Conservation (phyloP, 2,329 filamentous ascomycete species). For the Penicillium sp. region DNA sequence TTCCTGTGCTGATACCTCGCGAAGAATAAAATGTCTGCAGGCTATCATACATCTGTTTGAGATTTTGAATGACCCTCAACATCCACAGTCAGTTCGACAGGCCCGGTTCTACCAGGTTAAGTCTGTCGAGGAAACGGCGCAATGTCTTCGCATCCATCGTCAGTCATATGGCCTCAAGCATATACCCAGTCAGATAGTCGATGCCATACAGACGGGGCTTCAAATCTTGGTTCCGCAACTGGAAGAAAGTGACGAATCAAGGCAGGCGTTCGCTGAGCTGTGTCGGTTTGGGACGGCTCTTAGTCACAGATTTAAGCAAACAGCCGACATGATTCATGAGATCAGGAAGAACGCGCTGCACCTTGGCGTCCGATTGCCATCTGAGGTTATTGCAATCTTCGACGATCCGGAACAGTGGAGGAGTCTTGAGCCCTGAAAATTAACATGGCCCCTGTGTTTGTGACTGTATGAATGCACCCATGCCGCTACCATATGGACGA, state of each 20-base stretch:
- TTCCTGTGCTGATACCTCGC: conserved; percentile 8
- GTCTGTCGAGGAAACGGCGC: conserved; percentile 24
- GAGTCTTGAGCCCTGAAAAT: not conserved
- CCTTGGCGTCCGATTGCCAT: conserved; percentile 17
- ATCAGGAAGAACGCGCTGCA: conserved; percentile 17
- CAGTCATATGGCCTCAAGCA: conserved; percentile 28
- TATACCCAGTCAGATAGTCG: conserved; percentile 27
- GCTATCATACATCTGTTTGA: conserved; percentile 25
- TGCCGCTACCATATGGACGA: not conserved
- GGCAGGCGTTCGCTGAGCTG: conserved; percentile 26
- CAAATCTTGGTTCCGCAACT: conserved; percentile 19
- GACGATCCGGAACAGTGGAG: conserved; percentile 14
- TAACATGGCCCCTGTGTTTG: not conserved
- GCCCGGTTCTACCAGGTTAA: conserved; percentile 15
- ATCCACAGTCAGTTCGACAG: conserved; percentile 9
- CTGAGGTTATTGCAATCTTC: conserved; percentile 21
- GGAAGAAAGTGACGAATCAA: conserved; percentile 18
- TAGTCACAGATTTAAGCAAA: conserved; percentile 22
- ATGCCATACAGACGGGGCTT: conserved; percentile 22
- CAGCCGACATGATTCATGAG: conserved; percentile 19
- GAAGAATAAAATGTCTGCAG: conserved; percentile 29
- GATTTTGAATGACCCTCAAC: conserved; percentile 19
- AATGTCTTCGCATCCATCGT: conserved; percentile 26
- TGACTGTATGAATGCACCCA: not conserved
- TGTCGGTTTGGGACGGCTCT: conserved; percentile 26